Base-by-base conservation (phyloP, 345 rosid species). In the Salix brachista region DNA sequence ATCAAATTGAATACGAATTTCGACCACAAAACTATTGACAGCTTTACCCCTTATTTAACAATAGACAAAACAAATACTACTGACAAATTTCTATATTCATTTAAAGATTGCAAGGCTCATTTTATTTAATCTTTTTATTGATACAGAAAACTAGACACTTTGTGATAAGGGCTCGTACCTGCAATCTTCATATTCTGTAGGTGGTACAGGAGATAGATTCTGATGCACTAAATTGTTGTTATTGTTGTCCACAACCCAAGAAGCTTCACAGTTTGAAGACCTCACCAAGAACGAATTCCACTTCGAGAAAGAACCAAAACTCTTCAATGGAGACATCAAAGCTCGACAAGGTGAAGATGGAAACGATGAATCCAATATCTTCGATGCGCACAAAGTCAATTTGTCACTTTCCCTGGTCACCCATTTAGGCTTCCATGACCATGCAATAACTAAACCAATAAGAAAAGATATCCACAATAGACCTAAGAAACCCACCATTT, bases 371-470 rank as follows among this genome's bases (percentile, higher is more conserved):
- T 89, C 90, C 48, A 79, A 76, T 18, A 85, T 82, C 67, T 86
- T 78, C 7, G 86, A 76, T 44, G 77, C 83, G 37, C 71, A 82
- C 69, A 71, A 84, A 46, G 39, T 42, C 34, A 83, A 58, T 64
- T 80, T 84, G 18, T 56, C 72, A 48, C 74, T 79, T 8, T 64
- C 30, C 21, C 56, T 41, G 34, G 34, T 42, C 21, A 28, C 92
- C 91, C 89, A 88, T 73, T 74, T 86, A 19, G 95, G 92, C 81
- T 85, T 91, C 97, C 95, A 92, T 7, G 74, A 34, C 93, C 93
- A 90, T 46, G 95, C 93, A 18, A 92, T 64, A 9, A 86, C 17
- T 56, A 90, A 71, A 5, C 97, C 97, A 44, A 86, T 71, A 3
- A 88, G 78, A 76, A 92, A 89, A 11, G 91, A 88, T 68, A 89